Conservation (phyloP, 2,329 filamentous ascomycete species). For the Cladobotryum protrusum region DNA sequence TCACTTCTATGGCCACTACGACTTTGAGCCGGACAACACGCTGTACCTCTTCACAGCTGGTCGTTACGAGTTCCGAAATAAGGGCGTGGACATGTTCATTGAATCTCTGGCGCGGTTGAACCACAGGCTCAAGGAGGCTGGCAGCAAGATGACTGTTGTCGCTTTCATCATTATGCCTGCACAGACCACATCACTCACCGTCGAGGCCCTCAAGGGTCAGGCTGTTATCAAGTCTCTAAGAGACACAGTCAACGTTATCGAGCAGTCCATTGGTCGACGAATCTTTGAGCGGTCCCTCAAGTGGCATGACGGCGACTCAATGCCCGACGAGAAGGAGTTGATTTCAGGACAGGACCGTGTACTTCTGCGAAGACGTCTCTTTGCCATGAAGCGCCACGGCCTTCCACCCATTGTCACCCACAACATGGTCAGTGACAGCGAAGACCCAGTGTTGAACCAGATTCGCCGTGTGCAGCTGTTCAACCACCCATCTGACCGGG, state of each 20-base stretch:
- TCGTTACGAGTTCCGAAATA: slow-evolving; percentile 96
- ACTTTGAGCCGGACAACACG: slow-evolving; percentile 94
- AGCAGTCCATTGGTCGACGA: slow-evolving; percentile 84
- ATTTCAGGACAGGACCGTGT: slow-evolving; percentile 90
- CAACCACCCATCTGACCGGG: slow-evolving; percentile 89
- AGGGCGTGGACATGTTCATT: slow-evolving; percentile 99
- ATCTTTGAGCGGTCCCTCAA: slow-evolving; percentile 90
- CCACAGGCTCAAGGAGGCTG: slow-evolving; percentile 77
- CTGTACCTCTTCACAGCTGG: slow-evolving; percentile 97
- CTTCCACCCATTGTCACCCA: slow-evolving; percentile 96
- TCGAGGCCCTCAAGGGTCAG: slow-evolving; percentile 93
- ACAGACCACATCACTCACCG: slow-evolving; percentile 88
- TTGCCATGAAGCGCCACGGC: slow-evolving; percentile 89
- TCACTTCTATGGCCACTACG: slow-evolving; percentile 97
- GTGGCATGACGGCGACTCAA: slow-evolving; percentile 90
- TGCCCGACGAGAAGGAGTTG: slow-evolving; percentile 95
- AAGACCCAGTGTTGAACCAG: slow-evolving; percentile 93
- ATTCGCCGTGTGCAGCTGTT: slow-evolving; percentile 93
- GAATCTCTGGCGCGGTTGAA: slow-evolving; percentile 92
- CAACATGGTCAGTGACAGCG: slow-evolving; percentile 93
- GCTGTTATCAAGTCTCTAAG: slow-evolving; percentile 94
- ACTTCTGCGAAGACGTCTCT: slow-evolving; percentile 81
- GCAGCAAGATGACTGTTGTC: slow-evolving; percentile 89
- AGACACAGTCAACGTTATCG: slow-evolving; percentile 88
- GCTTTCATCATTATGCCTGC: slow-evolving; percentile 99